Evolutionary conservation across 2,329 filamentous ascomycete genomes (phyloP), one percentile per base, ranked within the genome.

Genomic region (Fusarium nurragi): DNA sequence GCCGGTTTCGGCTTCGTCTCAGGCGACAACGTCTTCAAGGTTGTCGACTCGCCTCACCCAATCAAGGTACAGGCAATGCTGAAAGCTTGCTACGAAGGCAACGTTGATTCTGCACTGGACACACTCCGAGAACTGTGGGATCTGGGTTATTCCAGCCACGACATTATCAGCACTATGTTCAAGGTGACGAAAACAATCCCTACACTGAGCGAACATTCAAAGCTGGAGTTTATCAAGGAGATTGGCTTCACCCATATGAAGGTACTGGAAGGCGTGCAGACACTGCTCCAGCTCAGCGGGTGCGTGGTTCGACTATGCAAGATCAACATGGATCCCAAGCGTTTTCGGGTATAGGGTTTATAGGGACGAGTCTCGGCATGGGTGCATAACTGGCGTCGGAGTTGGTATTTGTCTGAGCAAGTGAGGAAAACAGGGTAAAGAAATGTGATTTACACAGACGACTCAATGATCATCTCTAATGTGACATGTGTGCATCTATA

Each of bases 161-260:
- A 99, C 77, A 97, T 99, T 71, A 96, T 99, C 77, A 96, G 91
- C 79, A 99, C 94, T 62, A 99, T 99, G 95, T 98, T 99, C 84
- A 90, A 90, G 74, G 95, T 99, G 60, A 98, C 95, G 41, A 99
- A 98, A 83, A 96, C 93, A 2, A 93, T 98, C 59, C 91, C 92
- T 3, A 93, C 90, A 2, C 81, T 99, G 54, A 95, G 93, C 68
- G 95, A 99, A 79, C 93, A 98, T 77, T 89, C 93, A 16, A 97
- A 97, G 81, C 83, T 99, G 62, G 94, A 98, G 76, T 99, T 98
- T 71, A 97, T 98, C 80, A 94, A 93, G 80, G 95, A 97, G 80
- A 99, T 99, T 77, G 95, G 95, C 50, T 98, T 98, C 78, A 97
- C 95, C 4, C 95, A 99, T 76, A 99, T 99, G 95, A 94, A 96